These are phyloP conservation scores for Silene uniflora DNA, from an alignment of 148 eudicot species.

Conservation along the genomic window DNA sequence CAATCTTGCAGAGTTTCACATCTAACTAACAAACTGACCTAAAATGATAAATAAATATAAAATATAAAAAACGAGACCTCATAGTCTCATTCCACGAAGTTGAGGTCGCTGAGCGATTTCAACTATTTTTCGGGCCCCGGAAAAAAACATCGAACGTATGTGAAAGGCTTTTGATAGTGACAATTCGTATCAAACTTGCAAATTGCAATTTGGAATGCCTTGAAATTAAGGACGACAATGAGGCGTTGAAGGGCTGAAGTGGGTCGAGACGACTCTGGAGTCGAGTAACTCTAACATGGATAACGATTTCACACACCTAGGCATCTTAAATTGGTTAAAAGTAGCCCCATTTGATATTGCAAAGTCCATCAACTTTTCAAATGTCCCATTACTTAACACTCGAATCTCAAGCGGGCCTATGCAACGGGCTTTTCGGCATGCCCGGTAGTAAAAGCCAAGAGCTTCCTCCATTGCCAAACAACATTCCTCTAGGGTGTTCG, in stretches of 20 bases:
- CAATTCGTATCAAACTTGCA: too few species aligned
- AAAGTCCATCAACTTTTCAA: constrained; percentile 57
- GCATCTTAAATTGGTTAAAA: constrained; percentile 49
- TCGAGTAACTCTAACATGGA: constrained; percentile 45
- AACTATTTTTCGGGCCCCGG: too few species aligned
- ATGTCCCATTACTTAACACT: constrained; percentile 48
- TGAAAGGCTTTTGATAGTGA: too few species aligned
- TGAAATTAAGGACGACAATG: constrained; percentile 12
- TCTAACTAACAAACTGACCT: too few species aligned
- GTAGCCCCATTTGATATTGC: constrained; percentile 53
- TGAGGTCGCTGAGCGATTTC: too few species aligned
- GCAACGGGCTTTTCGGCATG: constrained; percentile 38
- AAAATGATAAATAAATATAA: too few species aligned
- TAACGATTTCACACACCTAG: constrained; percentile 41
- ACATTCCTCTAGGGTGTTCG: constrained; percentile 28
- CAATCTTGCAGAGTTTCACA: too few species aligned
- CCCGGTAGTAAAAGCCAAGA: constrained; percentile 36
- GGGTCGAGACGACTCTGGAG: constrained; percentile 41
- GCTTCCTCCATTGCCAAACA: constrained; percentile 49
- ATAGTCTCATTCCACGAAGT: too few species aligned
- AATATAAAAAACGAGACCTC: too few species aligned
- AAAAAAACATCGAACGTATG: too few species aligned
- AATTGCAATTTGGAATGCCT: too few species aligned
- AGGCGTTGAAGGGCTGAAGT: constrained; percentile 43
- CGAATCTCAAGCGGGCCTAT: constrained; percentile 59